A percentile compares a stretch with the other conserved stretches of the same genome.
Evolutionary conservation across 306 rosid species (phyloP).

Genomic region (Vicia faba): DNA sequence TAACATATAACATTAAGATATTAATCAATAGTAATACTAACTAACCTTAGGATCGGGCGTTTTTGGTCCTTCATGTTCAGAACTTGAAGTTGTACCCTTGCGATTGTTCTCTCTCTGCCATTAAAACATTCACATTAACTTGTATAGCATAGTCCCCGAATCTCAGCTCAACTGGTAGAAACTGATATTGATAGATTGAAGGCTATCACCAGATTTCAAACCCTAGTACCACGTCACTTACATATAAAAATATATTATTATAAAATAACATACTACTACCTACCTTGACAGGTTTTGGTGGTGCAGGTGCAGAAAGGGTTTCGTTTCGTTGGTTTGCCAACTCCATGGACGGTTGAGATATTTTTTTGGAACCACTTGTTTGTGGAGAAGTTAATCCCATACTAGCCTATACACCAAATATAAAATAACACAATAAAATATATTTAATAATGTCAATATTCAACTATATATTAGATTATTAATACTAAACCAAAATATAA

Average conservation of each 20-base stretch:
- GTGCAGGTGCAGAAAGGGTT: constrained; percentile 54
- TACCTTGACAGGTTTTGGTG: constrained; percentile 64
- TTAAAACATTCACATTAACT: not conserved
- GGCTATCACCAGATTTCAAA: no score
- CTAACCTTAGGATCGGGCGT: constrained; percentile 95
- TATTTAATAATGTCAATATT: constrained; percentile 3
- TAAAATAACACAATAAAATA: not conserved
- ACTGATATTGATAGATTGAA: no score
- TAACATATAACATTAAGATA: not conserved
- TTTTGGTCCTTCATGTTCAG: constrained; percentile 93
- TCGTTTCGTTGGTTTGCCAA: constrained; percentile 63
- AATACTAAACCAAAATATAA: not conserved
- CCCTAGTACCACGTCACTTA: no score
- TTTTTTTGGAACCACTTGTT: constrained; percentile 61
- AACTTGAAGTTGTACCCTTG: constrained; percentile 81
- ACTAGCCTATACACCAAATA: constrained; percentile 45
- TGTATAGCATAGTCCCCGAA: no score
- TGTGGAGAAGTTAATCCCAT: constrained; percentile 54
- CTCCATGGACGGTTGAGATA: constrained; percentile 64
- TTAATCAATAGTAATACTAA: not conserved
- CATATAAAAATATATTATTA: no score
- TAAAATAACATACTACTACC: not conserved
- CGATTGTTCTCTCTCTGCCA: constrained; percentile 69
- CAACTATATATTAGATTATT: constrained; percentile 4
- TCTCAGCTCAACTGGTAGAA: no score